Evolutionary conservation across 1,284 basidiomycete species (phyloP).

Genomic region (Apiotrichum brassicae): DNA sequence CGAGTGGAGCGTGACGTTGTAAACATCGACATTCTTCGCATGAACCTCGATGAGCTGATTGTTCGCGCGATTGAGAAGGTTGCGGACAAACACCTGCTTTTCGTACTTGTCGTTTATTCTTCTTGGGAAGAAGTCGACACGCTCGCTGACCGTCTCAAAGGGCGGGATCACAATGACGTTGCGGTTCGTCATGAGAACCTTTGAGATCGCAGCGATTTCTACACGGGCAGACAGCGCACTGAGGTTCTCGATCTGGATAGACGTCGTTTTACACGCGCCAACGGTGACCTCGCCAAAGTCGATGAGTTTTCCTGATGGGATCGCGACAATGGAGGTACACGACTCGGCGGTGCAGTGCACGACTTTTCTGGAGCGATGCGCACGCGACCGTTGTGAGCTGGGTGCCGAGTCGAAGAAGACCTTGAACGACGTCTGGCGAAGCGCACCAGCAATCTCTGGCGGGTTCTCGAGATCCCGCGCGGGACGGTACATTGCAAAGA

Average conservation of each 20-base stretch:
- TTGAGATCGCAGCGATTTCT: slow-evolving; percentile 51
- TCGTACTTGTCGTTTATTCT: slow-evolving; percentile 51
- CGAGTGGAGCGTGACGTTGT: slow-evolving; percentile 51
- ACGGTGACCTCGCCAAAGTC: slow-evolving; percentile 52
- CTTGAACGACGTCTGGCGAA: slow-evolving; percentile 46
- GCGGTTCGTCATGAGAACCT: slow-evolving; percentile 50
- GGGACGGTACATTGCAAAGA: slow-evolving; percentile 49
- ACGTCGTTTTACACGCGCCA: slow-evolving; percentile 47
- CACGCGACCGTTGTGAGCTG: slow-evolving; percentile 15
- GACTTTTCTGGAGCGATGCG: slow-evolving; percentile 12
- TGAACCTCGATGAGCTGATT: slow-evolving; percentile 50
- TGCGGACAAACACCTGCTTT: slow-evolving; percentile 50
- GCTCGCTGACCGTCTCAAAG: slow-evolving; percentile 48
- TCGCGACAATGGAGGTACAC: slow-evolving; percentile 49
- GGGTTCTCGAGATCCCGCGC: slow-evolving; percentile 36
- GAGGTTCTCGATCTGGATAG: slow-evolving; percentile 47
- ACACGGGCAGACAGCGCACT: slow-evolving; percentile 49
- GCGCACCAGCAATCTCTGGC: slow-evolving; percentile 39
- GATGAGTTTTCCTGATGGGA: slow-evolving; percentile 42
- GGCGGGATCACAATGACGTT: slow-evolving; percentile 50
- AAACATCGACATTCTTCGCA: slow-evolving; percentile 50
- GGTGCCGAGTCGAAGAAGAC: slow-evolving; percentile 48
- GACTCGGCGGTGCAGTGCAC: slow-evolving; percentile 45
- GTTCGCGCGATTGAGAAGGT: slow-evolving; percentile 40
- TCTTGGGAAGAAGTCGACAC: slow-evolving; percentile 51